Base-by-base conservation (phyloP, 768 basidiomycete species). In the Lactarius sanguifluus region DNA sequence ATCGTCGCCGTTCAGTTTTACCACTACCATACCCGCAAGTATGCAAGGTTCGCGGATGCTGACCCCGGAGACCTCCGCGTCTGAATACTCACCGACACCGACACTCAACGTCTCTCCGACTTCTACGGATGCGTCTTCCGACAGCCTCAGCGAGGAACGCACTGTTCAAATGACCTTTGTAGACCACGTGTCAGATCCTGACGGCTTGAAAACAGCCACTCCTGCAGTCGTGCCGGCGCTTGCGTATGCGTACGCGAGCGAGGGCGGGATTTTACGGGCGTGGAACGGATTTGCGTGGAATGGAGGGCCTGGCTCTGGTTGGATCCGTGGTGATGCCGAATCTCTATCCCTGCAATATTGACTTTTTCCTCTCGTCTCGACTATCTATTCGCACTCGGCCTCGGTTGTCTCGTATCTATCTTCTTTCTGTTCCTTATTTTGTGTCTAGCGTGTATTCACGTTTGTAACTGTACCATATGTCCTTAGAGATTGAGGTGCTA, bases 241-340 rank as follows among this genome's bases (percentile, higher is more conserved):
- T 32, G 62, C 70, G 69, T 71, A 70, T 61, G 65, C 68, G 43
- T 67, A 66, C 62, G 70, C 70, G n/a, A 61, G 67, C 61, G 67
- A 68, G 67, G 70, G 68, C 57, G 70, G 70, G 64, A 71, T 71
- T 7, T 38, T 62, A 28, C 55, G 61, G n/a, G 67, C 59, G 47
- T 71, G 70, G 70, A 64, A 55, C 43, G 64, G 68, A 40, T 61
- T 59, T 54, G 66, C 62, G n/a, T 69, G 70, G 70, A 64, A 59
- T 38, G 64, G 64, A 36, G 69, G 64, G 41, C 52, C 32, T n/a
- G 63, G 61, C 16, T 28, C 61, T 40, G 66, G 60, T 30, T 65
- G 64, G 68, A 47, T 57, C 61, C 68, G 55, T 50, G 64, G 59
- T 36, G 62, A 70, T 23, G 57, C 60, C 38, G 68, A 65, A 47